These are phyloP conservation scores for Neoboletus brunneissimus DNA, from an alignment of 768 basidiomycete species.

Conservation along the genomic window DNA sequence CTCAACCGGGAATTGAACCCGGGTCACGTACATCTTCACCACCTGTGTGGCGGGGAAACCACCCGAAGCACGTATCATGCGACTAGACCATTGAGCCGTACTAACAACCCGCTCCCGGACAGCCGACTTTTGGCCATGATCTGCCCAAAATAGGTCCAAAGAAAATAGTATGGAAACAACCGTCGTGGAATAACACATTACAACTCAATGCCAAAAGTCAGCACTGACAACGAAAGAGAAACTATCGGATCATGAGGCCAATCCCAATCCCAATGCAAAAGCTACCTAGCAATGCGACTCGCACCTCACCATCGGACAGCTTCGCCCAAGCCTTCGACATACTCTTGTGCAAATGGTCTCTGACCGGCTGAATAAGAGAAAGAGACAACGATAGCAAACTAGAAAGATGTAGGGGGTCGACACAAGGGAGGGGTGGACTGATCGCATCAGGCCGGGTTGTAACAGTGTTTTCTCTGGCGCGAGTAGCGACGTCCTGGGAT, in stretches of 20 bases:
- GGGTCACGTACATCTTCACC: slow-evolving; percentile 37
- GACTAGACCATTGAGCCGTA: slow-evolving; percentile 35
- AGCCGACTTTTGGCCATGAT: neutral
- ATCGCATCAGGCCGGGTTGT: slow-evolving; percentile 18
- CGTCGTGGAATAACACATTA: neutral
- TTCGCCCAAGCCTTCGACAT: slow-evolving; percentile 24
- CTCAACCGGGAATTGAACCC: slow-evolving; percentile 37
- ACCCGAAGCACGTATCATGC: slow-evolving; percentile 38
- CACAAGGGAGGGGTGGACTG: slow-evolving; percentile 28
- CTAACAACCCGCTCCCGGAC: neutral
- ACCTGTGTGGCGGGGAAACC: slow-evolving; percentile 19
- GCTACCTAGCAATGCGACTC: slow-evolving; percentile 38
- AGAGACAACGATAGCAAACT: slow-evolving; percentile 59
- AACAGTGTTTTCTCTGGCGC: slow-evolving; percentile 41
- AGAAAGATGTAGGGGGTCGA: slow-evolving; percentile 68
- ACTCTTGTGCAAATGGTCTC: slow-evolving; percentile 24
- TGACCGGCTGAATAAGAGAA: slow-evolving; percentile 53
- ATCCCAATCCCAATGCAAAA: slow-evolving; percentile 47
- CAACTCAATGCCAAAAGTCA: neutral
- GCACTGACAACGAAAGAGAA: neutral
- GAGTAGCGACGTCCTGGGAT: slow-evolving; percentile 58
- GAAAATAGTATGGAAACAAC: neutral
- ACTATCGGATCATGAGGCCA: slow-evolving; percentile 36
- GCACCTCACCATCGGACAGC: slow-evolving; percentile 28
- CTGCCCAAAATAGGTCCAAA: neutral